Base-by-base conservation (phyloP, 1,284 basidiomycete genomes). In the Xerocomus alliaceus region DNA sequence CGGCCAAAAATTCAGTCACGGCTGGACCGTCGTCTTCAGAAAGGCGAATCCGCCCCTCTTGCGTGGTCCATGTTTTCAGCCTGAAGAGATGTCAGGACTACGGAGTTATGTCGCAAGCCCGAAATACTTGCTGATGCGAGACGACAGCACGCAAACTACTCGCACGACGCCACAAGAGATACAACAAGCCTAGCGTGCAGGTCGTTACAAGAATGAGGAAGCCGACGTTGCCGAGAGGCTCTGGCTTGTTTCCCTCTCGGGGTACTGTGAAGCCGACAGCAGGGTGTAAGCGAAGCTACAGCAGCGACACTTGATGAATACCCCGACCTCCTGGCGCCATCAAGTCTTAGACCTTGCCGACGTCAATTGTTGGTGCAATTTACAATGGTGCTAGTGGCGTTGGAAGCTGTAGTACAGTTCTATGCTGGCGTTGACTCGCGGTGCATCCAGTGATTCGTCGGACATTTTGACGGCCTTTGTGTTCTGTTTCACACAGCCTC, bases 11-110 rank as follows among this genome's bases (percentile, higher is more conserved):
- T 58, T 87, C 86, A 17, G 80, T 78, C 10, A 87, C 83, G 24
- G 89, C 80, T 12, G 90, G 90, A 0, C 89, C 88, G 56, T 91
- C 88, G 64, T 92, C 90, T 67, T 85, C 80, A 42, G 89, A 90
- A 29, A 92, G 80, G 13, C 90, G 84, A 63, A 92, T 88, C 4
- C 75, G 79, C 8, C 90, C 89, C 62, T 87, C 86, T 31, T 74
- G 65, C 17, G 77, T 72, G 2, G 81, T 80, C 76, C 88, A 84
- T 11, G 83, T 85, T 66, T 86, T 87, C 54, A 92, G 72, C 67
- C 90, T 91, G 65, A 32, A 59, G 37, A 37, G 42, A 51, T 3
- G n/a, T 65, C 47, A 62, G 58, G 34, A 6, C 31, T 3, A 52
- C 9, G 35, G 22, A 35, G 52, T 28, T 22, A 31, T 17, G 17